A percentile compares a stretch with the other conserved stretches of the same genome.
These are phyloP conservation scores for Macadamia integrifolia DNA, from an alignment of 164 flowering plant genomes.

Conservation along the genomic window DNA sequence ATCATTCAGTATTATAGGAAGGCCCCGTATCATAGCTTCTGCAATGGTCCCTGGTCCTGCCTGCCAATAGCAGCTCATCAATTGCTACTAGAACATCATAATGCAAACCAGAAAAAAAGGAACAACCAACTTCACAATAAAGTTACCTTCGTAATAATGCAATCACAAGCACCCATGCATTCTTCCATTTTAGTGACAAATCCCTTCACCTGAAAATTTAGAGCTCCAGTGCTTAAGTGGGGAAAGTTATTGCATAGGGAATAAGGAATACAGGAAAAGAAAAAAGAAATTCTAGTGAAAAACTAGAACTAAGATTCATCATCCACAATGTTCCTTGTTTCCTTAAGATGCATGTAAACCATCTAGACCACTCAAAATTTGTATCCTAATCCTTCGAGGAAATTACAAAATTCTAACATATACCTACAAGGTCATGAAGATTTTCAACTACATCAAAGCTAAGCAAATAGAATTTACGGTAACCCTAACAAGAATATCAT, in stretches of 20 bases:
- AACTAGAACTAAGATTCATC: background rate
- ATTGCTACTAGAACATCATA: conserved; percentile 1
- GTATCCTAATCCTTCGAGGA: background rate
- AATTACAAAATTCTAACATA: too few species aligned
- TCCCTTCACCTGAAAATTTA: conserved; percentile 69
- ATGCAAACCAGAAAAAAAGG: background rate
- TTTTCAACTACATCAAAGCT: background rate
- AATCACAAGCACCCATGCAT: conserved; percentile 98
- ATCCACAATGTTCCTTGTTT: background rate
- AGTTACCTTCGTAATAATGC: conserved; percentile 91
- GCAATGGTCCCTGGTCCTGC: conserved; percentile 99
- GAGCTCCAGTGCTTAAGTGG: background rate
- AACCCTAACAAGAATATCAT: background rate
- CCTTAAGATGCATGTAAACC: background rate
- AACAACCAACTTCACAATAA: background rate
- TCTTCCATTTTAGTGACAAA: conserved; percentile 94
- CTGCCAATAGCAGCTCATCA: conserved; percentile 28
- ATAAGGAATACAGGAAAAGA: background rate
- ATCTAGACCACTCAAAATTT: background rate
- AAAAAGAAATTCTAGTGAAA: background rate
- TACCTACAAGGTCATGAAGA: background rate
- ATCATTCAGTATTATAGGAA: conserved; percentile 85
- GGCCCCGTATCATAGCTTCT: conserved; percentile 94
- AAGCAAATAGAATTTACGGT: background rate
- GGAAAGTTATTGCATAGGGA: background rate